Conservation (phyloP, 805 yeast species). For the Wickerhamomyces silvicola region DNA sequence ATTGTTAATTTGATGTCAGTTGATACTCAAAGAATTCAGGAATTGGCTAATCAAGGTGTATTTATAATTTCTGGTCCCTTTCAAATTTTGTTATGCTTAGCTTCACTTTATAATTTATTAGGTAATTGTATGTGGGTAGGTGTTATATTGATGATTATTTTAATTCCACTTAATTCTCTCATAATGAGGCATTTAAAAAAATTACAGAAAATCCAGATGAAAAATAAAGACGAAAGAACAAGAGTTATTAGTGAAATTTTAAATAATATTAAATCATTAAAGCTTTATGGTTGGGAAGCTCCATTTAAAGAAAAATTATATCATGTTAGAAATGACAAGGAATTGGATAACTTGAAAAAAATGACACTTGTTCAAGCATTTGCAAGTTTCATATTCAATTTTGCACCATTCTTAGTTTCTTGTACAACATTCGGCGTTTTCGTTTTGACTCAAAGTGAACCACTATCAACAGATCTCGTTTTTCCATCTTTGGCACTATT, state of each 20-base stretch:
- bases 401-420: slow-evolving; percentile 86
- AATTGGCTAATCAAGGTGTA: slow-evolving; percentile 69
- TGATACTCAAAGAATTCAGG: slow-evolving; percentile 85
- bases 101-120: slow-evolving; percentile 61
- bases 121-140: slow-evolving; percentile 98
- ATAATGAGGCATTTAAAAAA: slow-evolving; percentile 63
- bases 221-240: slow-evolving; percentile 85
- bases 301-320: slow-evolving; percentile 73
- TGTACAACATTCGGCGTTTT: slow-evolving; percentile 85
- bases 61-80: slow-evolving; percentile 92
- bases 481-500: slow-evolving; percentile 87
- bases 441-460: slow-evolving; percentile 49
- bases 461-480: slow-evolving; percentile 84
- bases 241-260: slow-evolving; percentile 82
- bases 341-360: slow-evolving; percentile 65
- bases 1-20: slow-evolving; percentile 93
- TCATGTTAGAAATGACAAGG: slow-evolving; percentile 82
- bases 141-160: slow-evolving; percentile 65
- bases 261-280: slow-evolving; percentile 86
- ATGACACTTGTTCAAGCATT: slow-evolving; percentile 71
- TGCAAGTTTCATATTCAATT: slow-evolving; percentile 69
- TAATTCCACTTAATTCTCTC: slow-evolving; percentile 73
- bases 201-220: slow-evolving; percentile 83
- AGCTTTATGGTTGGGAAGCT: slow-evolving; percentile 92
- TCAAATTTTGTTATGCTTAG: slow-evolving; percentile 71